Conservation (phyloP, 1,139 yeast genomes). For the Taphrina wiesneri region DNA sequence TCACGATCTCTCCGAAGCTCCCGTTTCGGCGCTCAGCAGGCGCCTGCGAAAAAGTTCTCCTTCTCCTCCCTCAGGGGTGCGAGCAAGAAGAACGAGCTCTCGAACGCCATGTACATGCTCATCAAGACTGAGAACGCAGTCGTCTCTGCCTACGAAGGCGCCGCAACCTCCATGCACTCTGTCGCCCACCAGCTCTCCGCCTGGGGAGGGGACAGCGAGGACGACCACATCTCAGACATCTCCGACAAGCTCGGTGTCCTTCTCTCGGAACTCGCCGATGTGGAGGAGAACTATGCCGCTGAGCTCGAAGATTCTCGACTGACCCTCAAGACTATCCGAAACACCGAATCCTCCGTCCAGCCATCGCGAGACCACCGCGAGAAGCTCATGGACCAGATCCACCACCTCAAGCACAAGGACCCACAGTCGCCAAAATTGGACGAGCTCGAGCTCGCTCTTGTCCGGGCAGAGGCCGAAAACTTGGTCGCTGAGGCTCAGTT, state of each 20-base stretch:
- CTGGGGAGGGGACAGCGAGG: constrained; percentile 86
- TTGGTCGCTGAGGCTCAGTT: constrained; percentile 89
- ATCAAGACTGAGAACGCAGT: constrained; percentile 81
- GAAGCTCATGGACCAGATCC: constrained; percentile 81
- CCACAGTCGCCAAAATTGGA: constrained; percentile 80
- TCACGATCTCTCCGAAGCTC: constrained; percentile 31
- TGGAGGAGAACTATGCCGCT: constrained; percentile 84
- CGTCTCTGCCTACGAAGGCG: constrained; percentile 74
- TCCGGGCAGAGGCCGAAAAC: constrained; percentile 87
- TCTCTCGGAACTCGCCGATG: constrained; percentile 78
- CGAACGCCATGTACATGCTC: constrained; percentile 47
- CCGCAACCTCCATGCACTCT: constrained; percentile 74
- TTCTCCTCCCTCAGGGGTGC: constrained; percentile 29
- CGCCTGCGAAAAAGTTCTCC: constrained; percentile 28
- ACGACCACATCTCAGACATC: constrained; percentile 72
- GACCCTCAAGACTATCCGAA: constrained; percentile 75
- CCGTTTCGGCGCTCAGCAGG: constrained; percentile 15
- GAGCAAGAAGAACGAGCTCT: constrained; percentile 28
- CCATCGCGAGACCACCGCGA: constrained; percentile 85
- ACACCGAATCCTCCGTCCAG: constrained; percentile 83
- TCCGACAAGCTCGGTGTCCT: constrained; percentile 84
- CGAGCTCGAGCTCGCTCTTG: constrained; percentile 82
- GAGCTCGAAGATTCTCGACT: constrained; percentile 84
- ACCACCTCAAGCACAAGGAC: constrained; percentile 77
- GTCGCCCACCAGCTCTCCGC: constrained; percentile 76